Base-by-base conservation (phyloP, 805 yeast species). In the Hyphopichia homilentoma region DNA sequence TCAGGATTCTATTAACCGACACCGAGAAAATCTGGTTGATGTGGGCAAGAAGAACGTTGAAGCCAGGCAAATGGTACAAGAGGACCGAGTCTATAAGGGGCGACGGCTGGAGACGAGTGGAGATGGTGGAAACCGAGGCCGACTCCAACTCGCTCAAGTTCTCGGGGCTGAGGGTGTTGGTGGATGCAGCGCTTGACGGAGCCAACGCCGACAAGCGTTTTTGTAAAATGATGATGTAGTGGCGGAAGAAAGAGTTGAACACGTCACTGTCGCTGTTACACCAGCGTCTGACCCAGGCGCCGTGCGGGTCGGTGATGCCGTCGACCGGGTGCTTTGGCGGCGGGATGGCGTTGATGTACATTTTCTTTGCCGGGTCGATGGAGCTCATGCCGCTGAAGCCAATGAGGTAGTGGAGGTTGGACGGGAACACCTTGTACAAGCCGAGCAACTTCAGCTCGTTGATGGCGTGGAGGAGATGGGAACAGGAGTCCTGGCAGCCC, bases 251-350 rank as follows among this genome's bases (percentile, higher is more conserved):
- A 1, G 84, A 74, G 38, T 70, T 67, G 53, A 79, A 79, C 2
- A 79, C 57, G 43, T 77, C 80, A 34, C 76, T 62, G 39, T 77
- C 82, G 35, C 70, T 57, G 31, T 68, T 59, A 33, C 70, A 64
- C 85, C 85, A 80, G 42, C 78, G 60, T 35, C 68, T 59, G 7
- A 77, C 80, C 86, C 86, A 79, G 16, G 65, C 47, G 5, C 82
- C 84, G 36, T 61, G 70, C 6, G 84, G 77, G 38, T 79, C 79
- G 9, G 63, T 48, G 28, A 77, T 73, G 6, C 81, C 79, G 20
- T 44, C 38, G 3, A 66, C 72, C 4, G 71, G 71, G 31, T 60
- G 67, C 26, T 47, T 45, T 0, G 73, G 73, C 5, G 70, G 65
- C 3, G 58, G 52, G 21, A 65, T 46, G 32, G 67, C 54, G 41